Evolutionary conservation across 2,329 filamentous ascomycete species (phyloP).

Genomic region (Fusarium sarcochroum): DNA sequence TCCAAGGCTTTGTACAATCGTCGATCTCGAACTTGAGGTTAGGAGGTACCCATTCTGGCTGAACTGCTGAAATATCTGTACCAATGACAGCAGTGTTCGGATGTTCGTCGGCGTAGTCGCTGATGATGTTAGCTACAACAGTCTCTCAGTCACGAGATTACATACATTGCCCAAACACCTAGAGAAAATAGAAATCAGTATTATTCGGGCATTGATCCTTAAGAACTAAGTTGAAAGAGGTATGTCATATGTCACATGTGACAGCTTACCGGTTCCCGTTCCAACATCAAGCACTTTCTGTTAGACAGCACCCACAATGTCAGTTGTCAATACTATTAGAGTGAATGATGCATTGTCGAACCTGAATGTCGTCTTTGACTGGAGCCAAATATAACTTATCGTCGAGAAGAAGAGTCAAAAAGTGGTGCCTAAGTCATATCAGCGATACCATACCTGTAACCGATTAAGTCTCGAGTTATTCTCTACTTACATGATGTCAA

Average conservation of each 20-base stretch:
- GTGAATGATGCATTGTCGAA: neutral
- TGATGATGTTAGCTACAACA: neutral
- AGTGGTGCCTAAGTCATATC: conserved; percentile 13
- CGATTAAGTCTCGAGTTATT: no score
- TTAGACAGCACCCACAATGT: neutral
- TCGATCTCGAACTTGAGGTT: conserved; percentile 28
- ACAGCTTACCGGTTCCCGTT: conserved; percentile 8
- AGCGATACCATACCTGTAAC: neutral
- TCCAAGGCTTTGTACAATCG: conserved; percentile 19
- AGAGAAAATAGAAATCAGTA: neutral
- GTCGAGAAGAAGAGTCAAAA: conserved; percentile 16
- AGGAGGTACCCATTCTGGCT: conserved; percentile 17
- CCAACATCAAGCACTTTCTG: conserved; percentile 26
- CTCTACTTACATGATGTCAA: conserved; percentile 18
- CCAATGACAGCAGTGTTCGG: conserved; percentile 16
- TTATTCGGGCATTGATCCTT: no score
- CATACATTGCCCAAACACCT: conserved; percentile 27
- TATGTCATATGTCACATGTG: neutral
- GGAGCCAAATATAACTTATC: conserved; percentile 21
- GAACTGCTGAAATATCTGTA: conserved; percentile 19
- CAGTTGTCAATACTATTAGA: neutral
- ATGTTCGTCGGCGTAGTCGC: conserved; percentile 25
- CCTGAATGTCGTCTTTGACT: conserved; percentile 11
- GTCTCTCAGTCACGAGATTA: rapidly evolving
- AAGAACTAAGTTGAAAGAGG: no score